Conservation (phyloP, 1,284 basidiomycete species). For the Cystobasidiaceae sp. region DNA sequence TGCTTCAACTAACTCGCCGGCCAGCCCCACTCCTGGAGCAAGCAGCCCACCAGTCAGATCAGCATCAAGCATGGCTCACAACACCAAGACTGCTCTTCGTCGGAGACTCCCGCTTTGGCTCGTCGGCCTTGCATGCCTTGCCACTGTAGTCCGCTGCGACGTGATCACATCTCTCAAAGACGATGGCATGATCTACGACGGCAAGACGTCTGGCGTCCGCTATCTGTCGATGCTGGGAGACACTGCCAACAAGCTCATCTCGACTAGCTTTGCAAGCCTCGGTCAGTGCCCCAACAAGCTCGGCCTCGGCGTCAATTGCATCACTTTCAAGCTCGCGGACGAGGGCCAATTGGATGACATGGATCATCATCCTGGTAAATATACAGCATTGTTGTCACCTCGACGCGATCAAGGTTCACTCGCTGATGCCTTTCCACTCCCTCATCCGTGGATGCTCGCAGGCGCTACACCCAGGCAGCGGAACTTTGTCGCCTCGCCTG, state of each 20-base stretch:
- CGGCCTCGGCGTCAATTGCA: slow-evolving; percentile 7
- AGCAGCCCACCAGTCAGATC: too few species aligned
- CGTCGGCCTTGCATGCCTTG: background rate
- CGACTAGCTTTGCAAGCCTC: slow-evolving; percentile 26
- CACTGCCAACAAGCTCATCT: slow-evolving; percentile 21
- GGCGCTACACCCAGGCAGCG: slow-evolving; percentile 12
- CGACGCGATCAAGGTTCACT: background rate
- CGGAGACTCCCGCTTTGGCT: background rate
- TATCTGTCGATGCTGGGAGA: slow-evolving; percentile 10
- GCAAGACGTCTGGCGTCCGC: slow-evolving; percentile 8
- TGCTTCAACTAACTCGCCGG: too few species aligned
- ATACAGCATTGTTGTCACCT: background rate
- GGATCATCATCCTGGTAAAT: slow-evolving; percentile 16
- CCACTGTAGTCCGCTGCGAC: background rate
- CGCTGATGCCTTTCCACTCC: background rate
- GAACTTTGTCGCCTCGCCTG: slow-evolving; percentile 22
- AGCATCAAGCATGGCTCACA: too few species aligned
- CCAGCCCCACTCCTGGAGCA: too few species aligned
- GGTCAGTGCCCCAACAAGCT: slow-evolving; percentile 6
- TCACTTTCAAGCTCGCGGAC: slow-evolving; percentile 23
- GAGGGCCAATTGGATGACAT: slow-evolving; percentile 28
- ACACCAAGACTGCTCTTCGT: too few species aligned
- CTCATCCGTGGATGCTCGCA: background rate
- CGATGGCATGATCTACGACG: slow-evolving; percentile 9
- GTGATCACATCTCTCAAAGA: slow-evolving; percentile 13